Conservation (phyloP, 129 eudicot species). For the Tagetes erecta region DNA sequence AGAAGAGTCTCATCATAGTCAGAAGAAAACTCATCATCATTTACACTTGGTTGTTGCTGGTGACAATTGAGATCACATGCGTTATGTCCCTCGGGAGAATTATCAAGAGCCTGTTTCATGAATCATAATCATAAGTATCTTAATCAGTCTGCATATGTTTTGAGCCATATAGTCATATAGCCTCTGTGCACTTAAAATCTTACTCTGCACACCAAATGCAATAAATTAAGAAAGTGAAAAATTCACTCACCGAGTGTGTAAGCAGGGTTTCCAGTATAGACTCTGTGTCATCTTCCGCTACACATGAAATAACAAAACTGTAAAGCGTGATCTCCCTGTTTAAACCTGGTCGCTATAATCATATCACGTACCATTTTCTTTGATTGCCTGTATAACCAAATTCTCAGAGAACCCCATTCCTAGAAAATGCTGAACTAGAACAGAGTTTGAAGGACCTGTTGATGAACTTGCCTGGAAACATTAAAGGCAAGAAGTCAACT, state of each 20-base stretch:
- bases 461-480: slow-evolving; percentile 71
- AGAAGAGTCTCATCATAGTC: slow-evolving; percentile 63
- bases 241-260: slow-evolving; percentile 48
- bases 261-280: slow-evolving; percentile 56
- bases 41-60: slow-evolving; percentile 35
- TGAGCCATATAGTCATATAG: neutral
- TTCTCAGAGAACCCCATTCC: slow-evolving; percentile 68
- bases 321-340: neutral
- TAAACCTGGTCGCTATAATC: slow-evolving; percentile 1
- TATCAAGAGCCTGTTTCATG: slow-evolving; percentile 49
- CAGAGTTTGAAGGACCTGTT: slow-evolving; percentile 46
- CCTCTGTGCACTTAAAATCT: neutral
- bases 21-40: slow-evolving; percentile 59
- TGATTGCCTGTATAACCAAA: slow-evolving; percentile 56
- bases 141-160: neutral
- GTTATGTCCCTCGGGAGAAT: slow-evolving; percentile 35
- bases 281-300: slow-evolving; percentile 64
- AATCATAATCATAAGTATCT: slow-evolving; percentile 9
- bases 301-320: slow-evolving; percentile 24
- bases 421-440: slow-evolving; percentile 46
- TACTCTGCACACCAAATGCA: neutral
- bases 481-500: slow-evolving; percentile 24
- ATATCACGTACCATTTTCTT: slow-evolving; percentile 63
- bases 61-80: slow-evolving; percentile 32
- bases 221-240: neutral